phyloP scores from a whole-genome alignment of 2,329 filamentous ascomycete species.

The Chaetomium strumarium region DNA sequence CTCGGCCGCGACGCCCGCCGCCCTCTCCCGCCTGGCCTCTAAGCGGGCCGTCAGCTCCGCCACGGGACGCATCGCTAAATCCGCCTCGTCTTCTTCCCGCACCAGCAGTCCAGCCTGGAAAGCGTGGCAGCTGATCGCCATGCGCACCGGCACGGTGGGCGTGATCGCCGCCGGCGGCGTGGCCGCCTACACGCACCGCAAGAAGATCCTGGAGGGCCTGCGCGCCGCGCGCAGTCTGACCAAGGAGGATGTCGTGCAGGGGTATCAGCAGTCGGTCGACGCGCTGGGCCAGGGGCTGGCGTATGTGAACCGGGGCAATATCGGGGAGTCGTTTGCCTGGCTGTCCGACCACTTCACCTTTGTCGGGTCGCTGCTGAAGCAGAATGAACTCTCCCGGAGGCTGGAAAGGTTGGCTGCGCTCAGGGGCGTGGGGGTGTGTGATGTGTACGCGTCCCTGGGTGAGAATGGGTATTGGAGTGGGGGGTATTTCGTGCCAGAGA shows the following conservation, averaged over 20 bases:
- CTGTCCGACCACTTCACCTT: constrained; percentile 80
- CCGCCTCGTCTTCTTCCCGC: background rate
- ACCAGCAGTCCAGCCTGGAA: constrained; percentile 40
- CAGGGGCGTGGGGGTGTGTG: constrained; percentile 61
- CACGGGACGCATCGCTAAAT: constrained; percentile 15
- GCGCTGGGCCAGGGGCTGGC: constrained; percentile 48
- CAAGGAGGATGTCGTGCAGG: constrained; percentile 41
- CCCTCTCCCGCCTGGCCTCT: constrained; percentile 36
- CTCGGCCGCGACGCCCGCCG: constrained; percentile 44
- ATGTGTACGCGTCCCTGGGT: constrained; percentile 72
- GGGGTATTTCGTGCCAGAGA: constrained; percentile 55
- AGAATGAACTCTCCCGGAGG: constrained; percentile 63
- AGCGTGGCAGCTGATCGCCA: constrained; percentile 59
- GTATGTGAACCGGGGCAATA: constrained; percentile 52
- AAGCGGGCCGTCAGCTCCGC: constrained; percentile 26
- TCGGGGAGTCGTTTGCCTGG: constrained; percentile 68
- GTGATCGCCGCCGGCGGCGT: constrained; percentile 76
- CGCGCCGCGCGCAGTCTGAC: constrained; percentile 43
- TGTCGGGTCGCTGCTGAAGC: constrained; percentile 70
- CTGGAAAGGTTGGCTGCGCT: constrained; percentile 57
- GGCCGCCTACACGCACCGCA: constrained; percentile 71
- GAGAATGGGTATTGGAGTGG: constrained; percentile 60
- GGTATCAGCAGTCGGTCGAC: constrained; percentile 45
- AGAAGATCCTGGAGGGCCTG: constrained; percentile 53
- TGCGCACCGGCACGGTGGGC: constrained; percentile 75